Conservation (phyloP, 176 grass and related monocot species). For the Carex scoparia region DNA sequence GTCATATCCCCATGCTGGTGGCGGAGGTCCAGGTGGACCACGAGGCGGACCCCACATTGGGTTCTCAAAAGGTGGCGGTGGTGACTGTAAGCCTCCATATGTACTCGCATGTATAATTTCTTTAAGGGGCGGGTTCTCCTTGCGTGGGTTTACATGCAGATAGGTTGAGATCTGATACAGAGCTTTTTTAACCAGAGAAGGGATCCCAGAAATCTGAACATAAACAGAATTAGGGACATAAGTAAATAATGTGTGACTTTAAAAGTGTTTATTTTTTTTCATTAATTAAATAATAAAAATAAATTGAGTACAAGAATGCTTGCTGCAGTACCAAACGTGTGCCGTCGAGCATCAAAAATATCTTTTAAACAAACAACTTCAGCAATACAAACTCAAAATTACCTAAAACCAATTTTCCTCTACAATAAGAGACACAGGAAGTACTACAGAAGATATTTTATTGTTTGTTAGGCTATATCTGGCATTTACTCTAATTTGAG, state of each 20-base stretch:
- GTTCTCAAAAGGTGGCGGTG: slow-evolving; percentile 41
- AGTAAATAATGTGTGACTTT: neutral
- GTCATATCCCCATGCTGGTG: slow-evolving; percentile 46
- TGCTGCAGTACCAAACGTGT: neutral
- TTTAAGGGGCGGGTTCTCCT: slow-evolving; percentile 84
- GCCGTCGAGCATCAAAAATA: neutral
- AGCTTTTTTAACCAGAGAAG: slow-evolving; percentile 80
- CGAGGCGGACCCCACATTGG: slow-evolving; percentile 26
- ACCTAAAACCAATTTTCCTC: neutral
- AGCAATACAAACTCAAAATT: slow-evolving; percentile 28
- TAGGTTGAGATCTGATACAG: slow-evolving; percentile 81
- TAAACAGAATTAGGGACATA: neutral
- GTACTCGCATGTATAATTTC: slow-evolving; percentile 91
- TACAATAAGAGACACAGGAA: too few species aligned
- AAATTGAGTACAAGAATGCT: neutral
- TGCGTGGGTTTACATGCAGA: slow-evolving; percentile 81
- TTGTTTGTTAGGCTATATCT: too few species aligned
- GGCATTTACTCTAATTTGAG: neutral
- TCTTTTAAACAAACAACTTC: neutral
- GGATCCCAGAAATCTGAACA: slow-evolving; percentile 70
- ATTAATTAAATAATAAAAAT: neutral
- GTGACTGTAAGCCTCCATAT: slow-evolving; percentile 39
- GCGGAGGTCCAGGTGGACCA: slow-evolving; percentile 23
- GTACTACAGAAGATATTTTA: neutral
- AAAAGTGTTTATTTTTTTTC: neutral